Evolutionary conservation across 306 rosid species (phyloP).

Genomic region (Prunus mume): DNA sequence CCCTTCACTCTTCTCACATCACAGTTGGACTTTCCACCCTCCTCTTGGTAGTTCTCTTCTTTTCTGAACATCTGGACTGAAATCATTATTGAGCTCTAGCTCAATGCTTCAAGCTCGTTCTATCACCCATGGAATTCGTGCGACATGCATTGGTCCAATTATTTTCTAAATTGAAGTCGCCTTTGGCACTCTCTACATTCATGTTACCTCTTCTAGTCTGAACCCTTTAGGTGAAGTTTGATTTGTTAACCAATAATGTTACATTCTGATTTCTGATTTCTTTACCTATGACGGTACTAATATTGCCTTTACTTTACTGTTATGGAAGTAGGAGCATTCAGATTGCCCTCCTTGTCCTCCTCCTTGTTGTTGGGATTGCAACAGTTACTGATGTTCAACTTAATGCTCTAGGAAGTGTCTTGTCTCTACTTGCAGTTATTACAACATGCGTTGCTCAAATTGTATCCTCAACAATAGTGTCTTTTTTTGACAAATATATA

Average conservation of each 20-base stretch:
- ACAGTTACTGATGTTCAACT: slow-evolving; percentile 94
- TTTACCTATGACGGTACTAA: slow-evolving; percentile 14
- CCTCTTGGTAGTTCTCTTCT: neutral
- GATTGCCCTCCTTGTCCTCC: slow-evolving; percentile 70
- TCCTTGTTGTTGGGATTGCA: slow-evolving; percentile 90
- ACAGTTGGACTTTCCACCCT: neutral
- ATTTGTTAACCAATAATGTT: neutral
- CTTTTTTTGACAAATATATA: neutral
- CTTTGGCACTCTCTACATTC: slow-evolving; percentile 10
- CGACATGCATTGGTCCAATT: neutral
- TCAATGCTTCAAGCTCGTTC: too few species aligned
- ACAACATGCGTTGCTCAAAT: slow-evolving; percentile 96
- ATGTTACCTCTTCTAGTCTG: neutral
- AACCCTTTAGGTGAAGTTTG: slow-evolving; percentile 8
- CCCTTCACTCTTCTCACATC: neutral
- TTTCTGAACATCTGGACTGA: neutral
- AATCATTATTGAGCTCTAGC: too few species aligned
- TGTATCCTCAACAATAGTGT: slow-evolving; percentile 62
- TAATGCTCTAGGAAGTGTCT: slow-evolving; percentile 74
- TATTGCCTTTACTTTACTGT: slow-evolving; percentile 11
- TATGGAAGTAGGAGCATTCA: slow-evolving; percentile 82
- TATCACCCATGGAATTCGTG: too few species aligned
- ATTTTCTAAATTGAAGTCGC: neutral
- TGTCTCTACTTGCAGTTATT: slow-evolving; percentile 81
- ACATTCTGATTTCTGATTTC: slow-evolving; percentile 9